Base-by-base conservation (phyloP, 768 basidiomycete species). In the Chlorophyllum brunneum region DNA sequence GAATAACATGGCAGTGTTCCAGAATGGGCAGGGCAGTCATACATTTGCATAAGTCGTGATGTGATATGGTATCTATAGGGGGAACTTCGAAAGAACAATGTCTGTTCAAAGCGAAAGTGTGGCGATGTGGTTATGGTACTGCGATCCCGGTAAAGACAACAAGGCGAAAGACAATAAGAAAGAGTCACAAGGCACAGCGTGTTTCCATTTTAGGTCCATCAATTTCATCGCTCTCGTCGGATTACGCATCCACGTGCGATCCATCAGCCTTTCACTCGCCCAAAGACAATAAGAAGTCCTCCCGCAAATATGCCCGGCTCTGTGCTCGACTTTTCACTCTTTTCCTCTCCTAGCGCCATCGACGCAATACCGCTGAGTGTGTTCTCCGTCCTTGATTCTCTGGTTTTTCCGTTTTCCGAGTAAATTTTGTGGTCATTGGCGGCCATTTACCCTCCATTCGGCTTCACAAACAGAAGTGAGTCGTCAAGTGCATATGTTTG, bases 101-200 rank as follows among this genome's bases (percentile, higher is more conserved):
- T 29, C n/a, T n/a, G n/a, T n/a, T n/a, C 23, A 36, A 22, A 51
- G 33, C 22, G 40, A 31, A n/a, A n/a, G n/a, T n/a, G n/a, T n/a
- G n/a, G n/a, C 33, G 34, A 8, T 29, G 33, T 39, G 48, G n/a
- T 9, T 34, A 7, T 9, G 18, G 31, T 9, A 23, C 11, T 30
- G 45, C 18, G 39, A 39, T 49, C 22, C 9, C 37, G 39, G 48
- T 31, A 22, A 20, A 24, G 26, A 15, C 10, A 11, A 13, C 4
- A 31, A 39, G 18, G 48, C 15, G 9, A 50, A 53, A 53, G 51
- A 53, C 51, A 53, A 53, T 53, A 53, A 53, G 49, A 51, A 11
- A 15, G 48, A 23, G 48, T 41, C 33, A 29, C 42, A 20, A 13
- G 50, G 33, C 36, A 33, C 51, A 33, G 40, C 43, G 34, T 39